Base-by-base conservation (phyloP, 1,284 basidiomycete genomes). In the Erythrobasidium hasegawianum region DNA sequence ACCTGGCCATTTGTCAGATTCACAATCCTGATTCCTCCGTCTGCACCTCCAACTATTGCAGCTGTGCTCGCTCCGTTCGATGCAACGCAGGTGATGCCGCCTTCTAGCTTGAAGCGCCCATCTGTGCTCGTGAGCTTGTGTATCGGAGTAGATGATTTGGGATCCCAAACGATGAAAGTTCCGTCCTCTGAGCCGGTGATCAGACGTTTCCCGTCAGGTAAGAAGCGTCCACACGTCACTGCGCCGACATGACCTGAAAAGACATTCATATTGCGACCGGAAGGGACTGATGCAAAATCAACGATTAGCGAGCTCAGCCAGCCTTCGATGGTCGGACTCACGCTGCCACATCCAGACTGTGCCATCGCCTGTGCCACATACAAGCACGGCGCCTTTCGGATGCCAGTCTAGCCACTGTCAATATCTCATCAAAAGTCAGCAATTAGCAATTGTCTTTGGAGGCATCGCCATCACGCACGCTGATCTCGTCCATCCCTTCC, bases 321-420 rank as follows among this genome's bases (percentile, higher is more conserved):
- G 64, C 22, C 16, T 20, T n/a, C 16, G 14, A 5, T 9, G 26
- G 8, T 14, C 8, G n/a, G n/a, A 70, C 75, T 74, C 77, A 94
- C 93, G 79, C 80, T 96, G 90, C 94, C 94, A 99, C 74, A 98
- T 81, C 95, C 95, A 98, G n/a, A 95, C 86, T 2, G 89, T 96
- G 2, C 88, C 85, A 77, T 98, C 95, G 71, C 95, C 90, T 18
- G 90, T 89, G 40, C 95, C 95, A 0, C 90, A 93, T 2, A 95
- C 83, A 0, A 98, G 82, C 2, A 97, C 88, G 54, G 81, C 81
- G 14, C 94, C 96, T 76, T 87, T 93, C 0, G 96, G 95, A 80
- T 99, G 96, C 95, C 95, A 99, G 79, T 85, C 82, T 57, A 98
- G 76, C 85, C 92, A 97, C 90, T 95, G 69, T 43, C 33, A n/a